Percentiles rank a stretch among this genome's conserved stretches.
These are phyloP conservation scores for Copromyces sp. DNA, from an alignment of 495 filamentous ascomycete species.

Conservation along the genomic window DNA sequence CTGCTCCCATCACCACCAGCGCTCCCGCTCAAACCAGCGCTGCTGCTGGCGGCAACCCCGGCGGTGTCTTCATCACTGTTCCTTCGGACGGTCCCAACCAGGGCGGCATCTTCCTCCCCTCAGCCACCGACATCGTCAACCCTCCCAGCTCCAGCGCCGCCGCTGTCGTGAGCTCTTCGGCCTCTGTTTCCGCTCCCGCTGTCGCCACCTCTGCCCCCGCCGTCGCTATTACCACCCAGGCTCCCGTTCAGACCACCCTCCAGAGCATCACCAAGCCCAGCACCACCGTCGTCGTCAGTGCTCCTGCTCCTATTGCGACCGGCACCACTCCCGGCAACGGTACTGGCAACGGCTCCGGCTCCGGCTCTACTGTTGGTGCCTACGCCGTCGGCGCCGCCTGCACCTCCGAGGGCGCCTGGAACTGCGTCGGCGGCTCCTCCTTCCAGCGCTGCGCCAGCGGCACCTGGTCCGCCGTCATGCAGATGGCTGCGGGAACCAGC, in stretches of 20 bases:
- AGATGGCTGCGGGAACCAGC: constrained; percentile 48
- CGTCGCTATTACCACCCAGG: neutral
- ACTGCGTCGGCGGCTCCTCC: constrained; percentile 50
- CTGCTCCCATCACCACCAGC: constrained; percentile 5
- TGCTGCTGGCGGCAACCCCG: constrained; percentile 1
- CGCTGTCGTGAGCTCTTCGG: neutral
- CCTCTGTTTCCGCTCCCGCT: constrained; percentile 2
- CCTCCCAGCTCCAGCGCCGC: constrained; percentile 1
- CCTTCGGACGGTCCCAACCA: neutral
- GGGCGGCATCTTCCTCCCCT: neutral
- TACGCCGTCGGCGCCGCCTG: constrained; percentile 32
- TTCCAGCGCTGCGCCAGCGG: constrained; percentile 60
- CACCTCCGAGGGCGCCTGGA: constrained; percentile 48
- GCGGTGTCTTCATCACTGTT: constrained; percentile 23
- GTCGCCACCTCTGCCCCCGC: neutral
- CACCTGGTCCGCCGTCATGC: constrained; percentile 42
- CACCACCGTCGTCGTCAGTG: constrained; percentile 12
- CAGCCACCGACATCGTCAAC: constrained; percentile 13
- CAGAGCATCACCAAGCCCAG: constrained; percentile 11
- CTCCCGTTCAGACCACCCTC: constrained; percentile 7
- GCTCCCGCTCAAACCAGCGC: constrained; percentile 7
- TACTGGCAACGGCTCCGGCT: constrained; percentile 7
- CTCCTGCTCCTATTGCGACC: constrained; percentile 8
- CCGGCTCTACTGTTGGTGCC: constrained; percentile 19
- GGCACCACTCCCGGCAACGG: constrained; percentile 6